phyloP scores from a whole-genome alignment of 2,329 filamentous ascomycete genomes.

The Escovopsis sp. region DNA sequence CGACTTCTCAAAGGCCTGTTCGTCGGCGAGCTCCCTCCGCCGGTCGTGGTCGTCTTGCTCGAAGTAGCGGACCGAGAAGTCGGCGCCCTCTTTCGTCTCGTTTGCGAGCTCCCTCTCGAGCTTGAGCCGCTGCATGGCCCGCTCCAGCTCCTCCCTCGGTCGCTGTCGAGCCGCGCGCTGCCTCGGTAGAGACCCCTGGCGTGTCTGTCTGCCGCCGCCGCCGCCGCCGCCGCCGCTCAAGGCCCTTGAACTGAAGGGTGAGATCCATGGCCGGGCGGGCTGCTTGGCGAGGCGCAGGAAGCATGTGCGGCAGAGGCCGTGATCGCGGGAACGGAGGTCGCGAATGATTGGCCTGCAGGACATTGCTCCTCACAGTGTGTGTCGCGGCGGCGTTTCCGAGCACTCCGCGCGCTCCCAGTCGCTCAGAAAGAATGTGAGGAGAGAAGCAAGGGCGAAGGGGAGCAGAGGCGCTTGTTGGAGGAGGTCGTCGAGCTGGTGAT shows the following conservation, averaged over 20 bases:
- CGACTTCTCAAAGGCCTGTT: conserved; percentile 27
- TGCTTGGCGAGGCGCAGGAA: conserved; percentile 16
- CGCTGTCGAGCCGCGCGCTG: conserved; percentile 12
- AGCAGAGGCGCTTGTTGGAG: no score
- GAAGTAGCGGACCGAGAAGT: conserved; percentile 30
- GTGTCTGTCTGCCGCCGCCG: no score
- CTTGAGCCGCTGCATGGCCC: conserved; percentile 16
- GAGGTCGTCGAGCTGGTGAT: no score
- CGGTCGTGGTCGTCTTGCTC: conserved; percentile 26
- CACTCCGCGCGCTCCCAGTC: no score
- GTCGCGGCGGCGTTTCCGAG: no score
- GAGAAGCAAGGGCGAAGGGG: no score
- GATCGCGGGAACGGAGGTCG: conserved; percentile 21
- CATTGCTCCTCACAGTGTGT: conserved; percentile 13
- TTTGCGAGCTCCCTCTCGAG: conserved; percentile 11
- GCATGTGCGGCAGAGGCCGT: conserved; percentile 25
- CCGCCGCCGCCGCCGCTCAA: conserved; percentile 3
- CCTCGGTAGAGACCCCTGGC: no score
- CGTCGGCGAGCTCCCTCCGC: conserved; percentile 22
- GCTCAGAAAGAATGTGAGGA: no score
- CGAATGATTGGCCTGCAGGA: conserved; percentile 21
- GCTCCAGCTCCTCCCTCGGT: conserved; percentile 12
- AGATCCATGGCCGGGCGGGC: conserved; percentile 14
- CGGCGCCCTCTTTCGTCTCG: conserved; percentile 6
- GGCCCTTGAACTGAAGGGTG: conserved; percentile 20